phyloP scores from a whole-genome alignment of 169 alveolate genomes.

The Eimeria maxima region DNA sequence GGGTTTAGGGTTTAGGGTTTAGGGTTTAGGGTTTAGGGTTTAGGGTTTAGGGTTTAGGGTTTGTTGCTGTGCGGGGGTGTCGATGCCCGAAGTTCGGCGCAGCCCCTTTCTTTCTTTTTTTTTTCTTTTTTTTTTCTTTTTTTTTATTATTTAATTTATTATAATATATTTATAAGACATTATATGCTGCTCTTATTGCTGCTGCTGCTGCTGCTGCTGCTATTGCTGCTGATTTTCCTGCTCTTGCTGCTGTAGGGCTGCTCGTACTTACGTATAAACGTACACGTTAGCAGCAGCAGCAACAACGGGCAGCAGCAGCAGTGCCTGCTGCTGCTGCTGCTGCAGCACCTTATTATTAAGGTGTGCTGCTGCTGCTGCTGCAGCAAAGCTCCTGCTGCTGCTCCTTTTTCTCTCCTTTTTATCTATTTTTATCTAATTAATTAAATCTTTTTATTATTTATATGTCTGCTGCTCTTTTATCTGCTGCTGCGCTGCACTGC shows the following conservation, averaged over 20 bases:
- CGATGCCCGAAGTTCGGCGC: neutral
- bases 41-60: constrained; percentile 44
- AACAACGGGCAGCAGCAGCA: neutral
- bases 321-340: constrained; percentile 2
- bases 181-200: neutral
- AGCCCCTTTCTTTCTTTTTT: neutral
- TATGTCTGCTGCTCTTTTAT: no score
- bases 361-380: neutral
- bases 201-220: neutral
- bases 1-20: no score
- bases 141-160: no score
- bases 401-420: neutral
- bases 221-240: neutral
- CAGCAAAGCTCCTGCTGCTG: neutral
- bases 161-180: no score
- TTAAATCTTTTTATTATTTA: no score
- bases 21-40: neutral
- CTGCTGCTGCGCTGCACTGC: neutral
- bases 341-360: neutral
- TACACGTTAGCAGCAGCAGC: no score
- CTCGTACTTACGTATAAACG: no score
- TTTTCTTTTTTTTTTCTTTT: no score
- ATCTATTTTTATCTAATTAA: no score
- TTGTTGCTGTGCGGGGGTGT: constrained; percentile 15
- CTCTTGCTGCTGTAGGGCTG: no score